Conservation (phyloP, 176 grass and related monocot species). For the Saccharum officinarum region DNA sequence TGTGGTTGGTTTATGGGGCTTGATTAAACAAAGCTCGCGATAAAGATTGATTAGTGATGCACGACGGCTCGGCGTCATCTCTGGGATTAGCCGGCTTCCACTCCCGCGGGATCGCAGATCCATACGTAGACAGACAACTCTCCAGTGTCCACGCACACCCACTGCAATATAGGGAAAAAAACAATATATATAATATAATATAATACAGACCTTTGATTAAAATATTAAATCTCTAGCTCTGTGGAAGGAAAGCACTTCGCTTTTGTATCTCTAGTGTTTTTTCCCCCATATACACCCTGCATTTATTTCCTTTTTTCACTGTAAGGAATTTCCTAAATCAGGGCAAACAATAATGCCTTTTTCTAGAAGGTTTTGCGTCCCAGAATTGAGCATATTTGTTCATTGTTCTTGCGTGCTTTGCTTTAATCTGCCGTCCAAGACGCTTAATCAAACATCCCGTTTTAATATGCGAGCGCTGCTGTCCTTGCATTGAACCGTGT, state of each 20-base stretch:
- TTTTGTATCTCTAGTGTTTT: neutral
- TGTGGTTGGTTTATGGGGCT: neutral
- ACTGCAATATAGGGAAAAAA: neutral
- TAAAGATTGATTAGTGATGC: constrained; percentile 39
- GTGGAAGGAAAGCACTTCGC: neutral
- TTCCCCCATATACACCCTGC: neutral
- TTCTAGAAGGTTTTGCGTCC: neutral
- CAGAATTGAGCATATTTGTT: neutral
- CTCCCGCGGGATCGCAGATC: constrained; percentile 22
- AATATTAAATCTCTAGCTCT: neutral
- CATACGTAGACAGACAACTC: neutral
- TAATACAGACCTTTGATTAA: neutral
- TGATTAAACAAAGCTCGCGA: constrained; percentile 22
- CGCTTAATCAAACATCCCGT: neutral
- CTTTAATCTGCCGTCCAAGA: neutral
- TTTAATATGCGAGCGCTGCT: neutral
- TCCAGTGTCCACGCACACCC: neutral
- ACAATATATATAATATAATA: neutral
- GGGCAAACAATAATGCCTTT: neutral
- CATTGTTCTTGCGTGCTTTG: neutral
- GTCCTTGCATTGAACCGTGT: neutral
- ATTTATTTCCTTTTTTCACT: neutral
- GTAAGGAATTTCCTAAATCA: neutral
- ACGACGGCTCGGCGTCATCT: constrained; percentile 23
- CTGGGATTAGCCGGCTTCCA: neutral